A percentile compares a stretch with the other conserved stretches of the same genome.
phyloP scores from a whole-genome alignment of 306 rosid genomes.

The Vigna unguiculata region DNA sequence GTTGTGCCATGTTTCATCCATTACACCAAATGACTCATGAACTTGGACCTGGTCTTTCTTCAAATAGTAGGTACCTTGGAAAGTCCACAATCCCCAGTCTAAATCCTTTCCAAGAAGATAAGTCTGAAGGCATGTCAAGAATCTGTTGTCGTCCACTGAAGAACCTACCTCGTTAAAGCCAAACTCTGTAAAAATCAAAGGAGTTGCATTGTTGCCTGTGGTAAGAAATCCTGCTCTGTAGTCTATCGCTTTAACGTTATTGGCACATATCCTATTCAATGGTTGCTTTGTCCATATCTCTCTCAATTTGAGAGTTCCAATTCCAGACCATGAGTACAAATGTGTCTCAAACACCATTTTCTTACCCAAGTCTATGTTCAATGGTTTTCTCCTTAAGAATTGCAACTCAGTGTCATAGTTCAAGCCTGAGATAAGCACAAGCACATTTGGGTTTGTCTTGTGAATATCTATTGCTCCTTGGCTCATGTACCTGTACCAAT shows the following conservation, averaged over 20 bases:
- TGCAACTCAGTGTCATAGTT: slow-evolving; percentile 62
- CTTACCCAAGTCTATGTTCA: slow-evolving; percentile 43
- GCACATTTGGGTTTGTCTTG: slow-evolving; percentile 49
- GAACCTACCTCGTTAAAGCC: slow-evolving; percentile 52
- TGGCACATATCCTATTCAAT: slow-evolving; percentile 53
- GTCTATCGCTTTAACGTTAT: slow-evolving; percentile 40
- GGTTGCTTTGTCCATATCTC: slow-evolving; percentile 58
- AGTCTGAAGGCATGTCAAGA: slow-evolving; percentile 65
- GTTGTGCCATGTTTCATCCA: slow-evolving; percentile 51
- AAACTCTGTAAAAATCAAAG: slow-evolving; percentile 62
- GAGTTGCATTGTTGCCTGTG: slow-evolving; percentile 40
- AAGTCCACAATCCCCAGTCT: slow-evolving; percentile 72
- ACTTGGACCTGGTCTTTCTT: slow-evolving; percentile 42
- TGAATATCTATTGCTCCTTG: slow-evolving; percentile 54
- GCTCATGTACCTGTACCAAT: slow-evolving; percentile 53
- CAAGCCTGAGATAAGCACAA: slow-evolving; percentile 60
- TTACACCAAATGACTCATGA: slow-evolving; percentile 60
- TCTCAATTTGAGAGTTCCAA: slow-evolving; percentile 51
- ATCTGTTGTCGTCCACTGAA: slow-evolving; percentile 46
- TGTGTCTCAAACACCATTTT: slow-evolving; percentile 63
- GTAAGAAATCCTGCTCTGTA: slow-evolving; percentile 56
- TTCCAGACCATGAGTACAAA: slow-evolving; percentile 62
- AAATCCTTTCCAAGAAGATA: slow-evolving; percentile 61
- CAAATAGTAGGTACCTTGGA: slow-evolving; percentile 56
- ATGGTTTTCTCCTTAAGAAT: slow-evolving; percentile 45